These are phyloP conservation scores for Lepiota brunneoincarnata DNA, from an alignment of 768 basidiomycete species.

Conservation along the genomic window DNA sequence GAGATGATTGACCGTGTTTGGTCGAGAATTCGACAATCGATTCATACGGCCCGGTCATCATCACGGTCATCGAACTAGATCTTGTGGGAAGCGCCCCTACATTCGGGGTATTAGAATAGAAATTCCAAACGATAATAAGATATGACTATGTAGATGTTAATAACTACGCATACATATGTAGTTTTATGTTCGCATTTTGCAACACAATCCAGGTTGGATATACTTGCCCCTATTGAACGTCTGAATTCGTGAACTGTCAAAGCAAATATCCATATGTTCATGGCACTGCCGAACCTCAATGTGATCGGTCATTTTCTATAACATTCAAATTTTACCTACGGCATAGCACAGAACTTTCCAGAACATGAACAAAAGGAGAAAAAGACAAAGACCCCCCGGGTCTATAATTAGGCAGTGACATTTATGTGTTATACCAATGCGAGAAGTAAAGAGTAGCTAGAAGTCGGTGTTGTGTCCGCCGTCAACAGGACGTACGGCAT, in stretches of 20 bases:
- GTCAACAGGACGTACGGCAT: background rate
- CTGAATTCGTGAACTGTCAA: background rate
- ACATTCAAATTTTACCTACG: too few species aligned
- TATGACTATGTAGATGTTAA: constrained; percentile 4
- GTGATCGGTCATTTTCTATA: too few species aligned
- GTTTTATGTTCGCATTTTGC: background rate
- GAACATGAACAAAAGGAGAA: too few species aligned
- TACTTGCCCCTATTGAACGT: too few species aligned
- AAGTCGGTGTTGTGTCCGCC: background rate
- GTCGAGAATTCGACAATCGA: constrained; percentile 42
- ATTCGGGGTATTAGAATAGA: constrained; percentile 2
- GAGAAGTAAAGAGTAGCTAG: too few species aligned
- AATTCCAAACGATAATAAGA: background rate
- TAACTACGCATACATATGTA: background rate
- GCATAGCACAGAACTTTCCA: too few species aligned
- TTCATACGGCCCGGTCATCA: constrained; percentile 19
- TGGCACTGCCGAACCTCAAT: background rate
- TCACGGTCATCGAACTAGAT: background rate
- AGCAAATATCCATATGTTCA: too few species aligned
- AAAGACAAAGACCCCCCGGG: too few species aligned
- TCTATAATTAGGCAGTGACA: too few species aligned
- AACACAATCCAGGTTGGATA: background rate
- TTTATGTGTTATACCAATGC: too few species aligned
- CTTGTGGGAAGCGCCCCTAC: background rate
- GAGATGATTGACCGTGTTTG: constrained; percentile 57